phyloP scores from a whole-genome alignment of 2,329 filamentous ascomycete species.

The Paecilomyces niveus region DNA sequence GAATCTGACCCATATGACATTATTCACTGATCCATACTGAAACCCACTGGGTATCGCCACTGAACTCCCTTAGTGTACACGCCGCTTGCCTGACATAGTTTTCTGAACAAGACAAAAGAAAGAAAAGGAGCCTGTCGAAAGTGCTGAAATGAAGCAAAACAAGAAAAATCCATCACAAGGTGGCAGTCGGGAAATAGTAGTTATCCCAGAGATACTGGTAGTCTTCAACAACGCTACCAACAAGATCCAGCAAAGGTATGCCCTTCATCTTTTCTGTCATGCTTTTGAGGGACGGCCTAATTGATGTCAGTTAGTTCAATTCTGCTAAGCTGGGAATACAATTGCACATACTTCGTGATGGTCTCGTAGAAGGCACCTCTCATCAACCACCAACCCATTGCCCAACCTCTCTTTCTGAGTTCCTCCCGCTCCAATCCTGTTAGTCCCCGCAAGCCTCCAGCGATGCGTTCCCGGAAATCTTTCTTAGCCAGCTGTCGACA shows the following conservation, averaged over 20 bases:
- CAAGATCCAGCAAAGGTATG: constrained; percentile 69
- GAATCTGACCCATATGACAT: not conserved
- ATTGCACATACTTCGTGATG: constrained; percentile 57
- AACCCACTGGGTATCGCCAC: not conserved
- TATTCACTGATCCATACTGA: not conserved
- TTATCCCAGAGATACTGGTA: constrained; percentile 98
- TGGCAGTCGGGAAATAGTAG: constrained; percentile 78
- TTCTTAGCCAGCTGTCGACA: constrained; percentile 75
- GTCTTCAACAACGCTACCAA: constrained; percentile 83
- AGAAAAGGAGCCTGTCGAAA: not conserved
- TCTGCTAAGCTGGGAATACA: not conserved
- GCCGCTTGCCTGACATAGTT: not conserved
- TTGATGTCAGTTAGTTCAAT: constrained; percentile 15
- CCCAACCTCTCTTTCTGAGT: constrained; percentile 79
- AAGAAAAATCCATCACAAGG: constrained; percentile 26
- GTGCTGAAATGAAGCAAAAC: not conserved
- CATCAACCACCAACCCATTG: constrained; percentile 93
- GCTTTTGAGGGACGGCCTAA: constrained; percentile 56
- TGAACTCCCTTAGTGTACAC: constrained; percentile 1
- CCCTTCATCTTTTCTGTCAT: constrained; percentile 64
- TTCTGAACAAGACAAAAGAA: constrained; percentile 1
- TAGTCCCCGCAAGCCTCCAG: constrained; percentile 66
- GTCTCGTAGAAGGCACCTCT: constrained; percentile 95
- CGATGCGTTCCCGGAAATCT: constrained; percentile 54
- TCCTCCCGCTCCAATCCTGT: constrained; percentile 87